Conservation (phyloP, 805 yeast species). For the Cyberlindnera veronae region DNA sequence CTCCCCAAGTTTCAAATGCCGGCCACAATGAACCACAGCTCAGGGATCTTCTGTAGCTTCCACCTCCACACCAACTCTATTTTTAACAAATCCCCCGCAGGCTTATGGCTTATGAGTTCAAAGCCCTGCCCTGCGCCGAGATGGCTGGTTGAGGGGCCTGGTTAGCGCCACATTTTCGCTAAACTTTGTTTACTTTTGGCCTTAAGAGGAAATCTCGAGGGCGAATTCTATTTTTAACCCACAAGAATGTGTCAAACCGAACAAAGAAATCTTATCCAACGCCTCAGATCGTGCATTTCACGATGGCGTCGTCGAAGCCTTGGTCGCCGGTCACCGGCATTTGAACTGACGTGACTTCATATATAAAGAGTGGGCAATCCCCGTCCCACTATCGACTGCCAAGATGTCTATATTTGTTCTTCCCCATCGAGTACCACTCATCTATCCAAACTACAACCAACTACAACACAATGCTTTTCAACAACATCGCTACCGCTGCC, state of each 20-base stretch:
- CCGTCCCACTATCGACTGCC: background rate
- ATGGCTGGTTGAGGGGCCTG: slow-evolving; percentile 5
- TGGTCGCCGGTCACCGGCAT: background rate
- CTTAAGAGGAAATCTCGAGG: background rate
- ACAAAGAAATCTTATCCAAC: background rate
- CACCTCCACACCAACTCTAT: background rate
- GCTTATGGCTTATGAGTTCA: no score
- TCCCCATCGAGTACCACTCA: background rate
- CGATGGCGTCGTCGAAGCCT: background rate
- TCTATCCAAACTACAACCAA: background rate
- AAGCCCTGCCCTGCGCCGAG: slow-evolving; percentile 1
- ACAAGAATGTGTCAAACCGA: slow-evolving; percentile 3
- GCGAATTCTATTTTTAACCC: slow-evolving; percentile 1
- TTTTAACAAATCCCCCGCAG: no score
- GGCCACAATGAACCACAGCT: no score
- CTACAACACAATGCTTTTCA: slow-evolving; percentile 14
- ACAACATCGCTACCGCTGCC: slow-evolving; percentile 11
- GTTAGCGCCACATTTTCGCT: slow-evolving; percentile 3
- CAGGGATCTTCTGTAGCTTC: no score
- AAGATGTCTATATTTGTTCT: background rate
- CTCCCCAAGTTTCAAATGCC: no score
- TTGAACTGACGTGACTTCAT: no score
- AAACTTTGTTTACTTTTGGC: slow-evolving; percentile 1
- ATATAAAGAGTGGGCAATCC: background rate
- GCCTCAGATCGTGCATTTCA: background rate